Percentiles rank a stretch among this genome's conserved stretches.
phyloP scores from a whole-genome alignment of 129 eudicot genomes.

The Centella asiatica region DNA sequence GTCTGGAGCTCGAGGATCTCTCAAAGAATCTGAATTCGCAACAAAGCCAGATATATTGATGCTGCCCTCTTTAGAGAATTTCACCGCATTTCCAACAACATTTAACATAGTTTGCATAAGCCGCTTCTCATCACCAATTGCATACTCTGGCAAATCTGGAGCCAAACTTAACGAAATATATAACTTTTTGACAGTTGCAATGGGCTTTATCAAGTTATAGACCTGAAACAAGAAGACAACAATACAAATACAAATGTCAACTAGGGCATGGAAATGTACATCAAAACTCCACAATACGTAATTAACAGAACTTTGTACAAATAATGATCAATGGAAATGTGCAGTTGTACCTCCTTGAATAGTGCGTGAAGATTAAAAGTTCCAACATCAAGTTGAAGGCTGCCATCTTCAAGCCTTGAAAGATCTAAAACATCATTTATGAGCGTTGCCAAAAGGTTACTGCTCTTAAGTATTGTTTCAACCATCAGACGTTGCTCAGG shows the following conservation, averaged over 20 bases:
- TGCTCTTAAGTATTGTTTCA: conserved; percentile 88
- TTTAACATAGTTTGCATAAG: conserved; percentile 80
- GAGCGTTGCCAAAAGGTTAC: conserved; percentile 79
- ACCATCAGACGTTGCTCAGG: conserved; percentile 95
- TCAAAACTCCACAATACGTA: background rate
- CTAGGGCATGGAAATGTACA: background rate
- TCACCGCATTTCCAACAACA: conserved; percentile 89
- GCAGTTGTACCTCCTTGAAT: conserved; percentile 59
- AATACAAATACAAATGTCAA: conserved; percentile 1
- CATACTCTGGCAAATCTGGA: conserved; percentile 69
- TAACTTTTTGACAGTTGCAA: conserved; percentile 78
- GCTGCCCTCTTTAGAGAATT: conserved; percentile 82
- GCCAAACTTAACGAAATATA: conserved; percentile 50
- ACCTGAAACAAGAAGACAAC: conserved; percentile 42
- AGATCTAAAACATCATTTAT: conserved; percentile 94
- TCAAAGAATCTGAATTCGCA: conserved; percentile 60
- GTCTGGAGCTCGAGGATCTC: conserved; percentile 71
- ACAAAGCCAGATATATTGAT: conserved; percentile 53
- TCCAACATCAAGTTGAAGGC: conserved; percentile 76
- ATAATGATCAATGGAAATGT: background rate
- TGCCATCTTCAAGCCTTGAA: conserved; percentile 92
- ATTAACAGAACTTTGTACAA: background rate
- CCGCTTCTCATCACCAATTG: conserved; percentile 89
- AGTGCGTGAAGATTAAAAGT: conserved; percentile 72
- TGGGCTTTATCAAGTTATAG: conserved; percentile 67